Conservation (phyloP, 2,329 filamentous ascomycete genomes). For the Aureobasidium sp. region DNA sequence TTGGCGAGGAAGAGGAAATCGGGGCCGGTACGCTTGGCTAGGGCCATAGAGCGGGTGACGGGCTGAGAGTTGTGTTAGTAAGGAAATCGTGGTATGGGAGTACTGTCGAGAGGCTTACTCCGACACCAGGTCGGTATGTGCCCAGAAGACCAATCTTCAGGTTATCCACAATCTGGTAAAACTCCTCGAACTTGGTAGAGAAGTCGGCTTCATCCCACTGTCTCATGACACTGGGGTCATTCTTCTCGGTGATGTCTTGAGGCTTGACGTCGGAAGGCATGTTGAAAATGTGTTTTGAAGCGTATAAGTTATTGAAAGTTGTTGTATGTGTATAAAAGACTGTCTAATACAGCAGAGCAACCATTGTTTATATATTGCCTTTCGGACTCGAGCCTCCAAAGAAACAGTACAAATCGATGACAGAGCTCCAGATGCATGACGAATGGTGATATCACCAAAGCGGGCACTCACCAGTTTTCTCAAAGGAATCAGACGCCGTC, state of each 20-base stretch:
- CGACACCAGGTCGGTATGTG: conserved; percentile 36
- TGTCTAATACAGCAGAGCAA: neutral
- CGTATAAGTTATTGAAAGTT: neutral
- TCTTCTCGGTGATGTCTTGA: conserved; percentile 36
- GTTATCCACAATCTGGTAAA: conserved; percentile 41
- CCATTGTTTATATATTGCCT: neutral
- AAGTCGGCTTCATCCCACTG: conserved; percentile 42
- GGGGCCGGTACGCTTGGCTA: conserved; percentile 50
- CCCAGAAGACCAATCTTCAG: conserved; percentile 40
- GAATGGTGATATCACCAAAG: neutral
- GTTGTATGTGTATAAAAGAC: neutral
- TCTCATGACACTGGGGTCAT: conserved; percentile 43
- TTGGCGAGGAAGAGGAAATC: conserved; percentile 48
- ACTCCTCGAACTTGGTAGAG: conserved; percentile 41
- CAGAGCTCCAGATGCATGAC: neutral
- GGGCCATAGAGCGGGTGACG: conserved; percentile 42
- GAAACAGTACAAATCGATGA: neutral
- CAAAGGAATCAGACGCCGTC: neutral
- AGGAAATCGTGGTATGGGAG: neutral
- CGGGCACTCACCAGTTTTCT: neutral
- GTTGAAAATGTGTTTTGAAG: conserved; percentile 22
- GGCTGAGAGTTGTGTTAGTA: conserved; percentile 22
- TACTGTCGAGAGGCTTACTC: conserved; percentile 21
- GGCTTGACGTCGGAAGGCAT: conserved; percentile 40
- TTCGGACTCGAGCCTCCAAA: neutral